phyloP scores from a whole-genome alignment of 768 basidiomycete genomes.

The Macrocybe gigantea region DNA sequence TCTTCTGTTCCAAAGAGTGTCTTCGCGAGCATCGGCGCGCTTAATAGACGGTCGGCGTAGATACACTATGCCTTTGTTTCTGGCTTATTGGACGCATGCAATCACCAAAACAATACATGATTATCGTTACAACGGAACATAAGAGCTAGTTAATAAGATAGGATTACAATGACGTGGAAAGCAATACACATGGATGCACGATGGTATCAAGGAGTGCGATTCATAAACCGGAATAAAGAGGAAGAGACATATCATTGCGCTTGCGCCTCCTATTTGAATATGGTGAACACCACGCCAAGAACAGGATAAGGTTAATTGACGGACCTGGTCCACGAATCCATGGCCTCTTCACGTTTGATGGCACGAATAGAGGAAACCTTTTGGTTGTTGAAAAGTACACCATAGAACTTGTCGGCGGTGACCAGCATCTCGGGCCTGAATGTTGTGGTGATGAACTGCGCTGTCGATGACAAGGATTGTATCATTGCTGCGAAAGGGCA shows the following conservation, averaged over 20 bases:
- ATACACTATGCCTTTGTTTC: neutral
- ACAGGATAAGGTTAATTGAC: too few relatives aligned
- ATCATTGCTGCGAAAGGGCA: conserved; percentile 71
- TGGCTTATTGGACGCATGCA: neutral
- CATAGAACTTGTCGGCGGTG: conserved; percentile 94
- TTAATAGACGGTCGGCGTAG: conserved; percentile 25
- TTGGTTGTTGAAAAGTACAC: conserved; percentile 93
- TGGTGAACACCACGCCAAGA: too few relatives aligned
- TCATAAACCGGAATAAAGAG: too few relatives aligned
- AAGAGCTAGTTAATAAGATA: too few relatives aligned
- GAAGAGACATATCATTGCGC: too few relatives aligned
- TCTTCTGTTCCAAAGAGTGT: conserved; percentile 66
- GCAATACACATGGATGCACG: too few relatives aligned
- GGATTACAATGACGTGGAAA: too few relatives aligned
- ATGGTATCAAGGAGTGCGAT: too few relatives aligned
- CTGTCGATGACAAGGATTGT: conserved; percentile 77
- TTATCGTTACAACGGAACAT: too few relatives aligned
- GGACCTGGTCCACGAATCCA: conserved; percentile 78
- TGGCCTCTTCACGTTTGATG: conserved; percentile 87
- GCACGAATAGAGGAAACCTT: conserved; percentile 87
- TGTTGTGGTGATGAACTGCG: conserved; percentile 97
- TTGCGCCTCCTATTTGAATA: too few relatives aligned
- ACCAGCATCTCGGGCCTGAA: conserved; percentile 98
- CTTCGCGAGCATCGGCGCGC: conserved; percentile 27
- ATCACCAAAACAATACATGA: too few relatives aligned